These are phyloP conservation scores for Dictyostelium intermedium DNA, from an alignment of 78 protist species.

Conservation along the genomic window DNA sequence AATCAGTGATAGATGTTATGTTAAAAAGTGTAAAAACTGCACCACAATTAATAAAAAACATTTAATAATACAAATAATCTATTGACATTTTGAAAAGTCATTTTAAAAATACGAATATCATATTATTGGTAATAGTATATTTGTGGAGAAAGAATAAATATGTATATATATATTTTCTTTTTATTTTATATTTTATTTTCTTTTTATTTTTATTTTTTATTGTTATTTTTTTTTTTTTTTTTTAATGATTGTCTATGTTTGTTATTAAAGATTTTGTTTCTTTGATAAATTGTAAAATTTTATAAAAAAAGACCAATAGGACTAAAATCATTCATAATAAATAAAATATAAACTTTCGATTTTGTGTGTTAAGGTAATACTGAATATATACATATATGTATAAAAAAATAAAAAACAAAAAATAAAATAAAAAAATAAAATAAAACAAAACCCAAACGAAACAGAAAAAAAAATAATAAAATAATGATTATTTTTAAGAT, in stretches of 20 bases:
- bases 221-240: neutral
- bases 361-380: neutral
- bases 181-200: neutral
- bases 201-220: neutral
- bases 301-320: neutral
- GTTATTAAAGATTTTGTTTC: neutral
- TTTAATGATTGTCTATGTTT: neutral
- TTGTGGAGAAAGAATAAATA: neutral
- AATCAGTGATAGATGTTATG: neutral
- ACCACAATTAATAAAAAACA: neutral
- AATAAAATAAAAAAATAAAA: too few relatives aligned
- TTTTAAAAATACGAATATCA: neutral
- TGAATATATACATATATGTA: neutral
- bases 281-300: neutral
- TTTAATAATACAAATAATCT: neutral
- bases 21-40: slow-evolving; percentile 12
- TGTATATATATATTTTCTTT: neutral
- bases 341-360: neutral
- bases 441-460: neutral
- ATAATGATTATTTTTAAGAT: neutral
- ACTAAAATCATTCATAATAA: neutral
- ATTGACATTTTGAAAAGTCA: neutral
- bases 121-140: neutral
- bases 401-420: too few relatives aligned
- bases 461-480: neutral